Conservation (phyloP, 208 protist species). For the Crithidia mellificae region DNA sequence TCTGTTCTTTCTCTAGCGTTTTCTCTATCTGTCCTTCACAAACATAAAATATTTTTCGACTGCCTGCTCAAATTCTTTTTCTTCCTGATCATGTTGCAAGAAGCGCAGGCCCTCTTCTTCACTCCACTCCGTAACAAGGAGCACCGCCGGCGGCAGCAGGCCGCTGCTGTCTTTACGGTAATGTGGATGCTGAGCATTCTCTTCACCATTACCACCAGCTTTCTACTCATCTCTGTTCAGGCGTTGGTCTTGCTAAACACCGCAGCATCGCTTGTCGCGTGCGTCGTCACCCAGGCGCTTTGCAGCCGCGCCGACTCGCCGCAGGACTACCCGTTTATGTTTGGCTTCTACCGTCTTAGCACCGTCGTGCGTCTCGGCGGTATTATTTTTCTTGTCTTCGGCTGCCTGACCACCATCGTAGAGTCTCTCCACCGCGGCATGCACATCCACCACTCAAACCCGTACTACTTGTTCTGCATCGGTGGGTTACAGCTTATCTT, state of each 20-base stretch:
- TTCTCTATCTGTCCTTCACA: too few species aligned
- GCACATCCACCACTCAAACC: conserved; percentile 37
- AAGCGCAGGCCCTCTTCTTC: conserved; percentile 25
- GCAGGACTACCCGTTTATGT: conserved; percentile 41
- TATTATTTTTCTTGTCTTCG: conserved; percentile 64
- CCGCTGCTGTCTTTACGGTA: conserved; percentile 31
- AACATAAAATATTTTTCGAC: too few species aligned
- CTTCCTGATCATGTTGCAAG: conserved; percentile 17
- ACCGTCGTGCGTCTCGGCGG: conserved; percentile 54
- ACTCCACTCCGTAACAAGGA: conserved; percentile 5
- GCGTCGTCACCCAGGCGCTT: conserved; percentile 37
- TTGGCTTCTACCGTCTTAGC: conserved; percentile 54
- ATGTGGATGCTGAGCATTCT: conserved; percentile 49
- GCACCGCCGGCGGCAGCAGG: conserved; percentile 28
- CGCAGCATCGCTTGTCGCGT: conserved; percentile 38
- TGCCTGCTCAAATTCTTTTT: too few species aligned
- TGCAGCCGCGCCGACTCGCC: conserved; percentile 7
- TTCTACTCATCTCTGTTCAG: conserved; percentile 48
- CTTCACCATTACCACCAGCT: conserved; percentile 37
- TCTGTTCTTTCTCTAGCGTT: too few species aligned
- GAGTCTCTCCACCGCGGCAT: conserved; percentile 48
- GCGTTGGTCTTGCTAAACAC: conserved; percentile 46
- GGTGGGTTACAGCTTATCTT: conserved; percentile 40
- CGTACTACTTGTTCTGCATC: conserved; percentile 28
- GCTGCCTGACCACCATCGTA: conserved; percentile 51